These are phyloP conservation scores for Inga laurina DNA, from an alignment of 306 rosid species.

Conservation along the genomic window DNA sequence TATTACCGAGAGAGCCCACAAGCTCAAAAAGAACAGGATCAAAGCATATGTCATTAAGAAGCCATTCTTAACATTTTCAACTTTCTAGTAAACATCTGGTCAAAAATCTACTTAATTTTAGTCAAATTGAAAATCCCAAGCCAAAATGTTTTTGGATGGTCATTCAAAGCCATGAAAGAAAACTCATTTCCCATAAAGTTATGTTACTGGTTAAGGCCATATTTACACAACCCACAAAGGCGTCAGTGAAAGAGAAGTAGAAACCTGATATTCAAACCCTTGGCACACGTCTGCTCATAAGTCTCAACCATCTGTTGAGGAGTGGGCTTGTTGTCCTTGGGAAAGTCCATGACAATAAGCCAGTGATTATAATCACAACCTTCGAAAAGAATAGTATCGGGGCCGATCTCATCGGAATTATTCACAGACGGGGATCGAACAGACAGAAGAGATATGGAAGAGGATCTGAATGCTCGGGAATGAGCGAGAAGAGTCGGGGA, in stretches of 20 bases:
- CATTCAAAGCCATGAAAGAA: not conserved
- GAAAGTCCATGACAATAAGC: slow-evolving; percentile 75
- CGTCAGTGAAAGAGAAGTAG: not conserved
- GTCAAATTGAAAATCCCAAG: not conserved
- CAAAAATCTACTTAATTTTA: not conserved
- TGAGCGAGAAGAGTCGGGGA: slow-evolving; percentile 18
- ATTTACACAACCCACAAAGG: not conserved
- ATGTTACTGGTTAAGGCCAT: not conserved
- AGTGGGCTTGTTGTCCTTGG: slow-evolving; percentile 48
- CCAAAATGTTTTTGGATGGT: not conserved
- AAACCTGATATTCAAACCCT: slow-evolving; percentile 76
- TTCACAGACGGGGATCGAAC: slow-evolving; percentile 33
- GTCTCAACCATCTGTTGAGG: slow-evolving; percentile 62
- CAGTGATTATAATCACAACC: slow-evolving; percentile 92
- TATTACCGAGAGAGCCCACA: not conserved
- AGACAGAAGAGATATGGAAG: slow-evolving; percentile 39
- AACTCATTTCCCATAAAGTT: not conserved
- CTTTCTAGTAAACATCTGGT: not conserved
- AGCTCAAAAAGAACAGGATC: not conserved
- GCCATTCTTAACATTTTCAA: not conserved
- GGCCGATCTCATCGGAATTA: slow-evolving; percentile 54
- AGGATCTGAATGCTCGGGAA: slow-evolving; percentile 45
- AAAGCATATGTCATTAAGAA: not conserved
- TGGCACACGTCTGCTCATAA: slow-evolving; percentile 78
- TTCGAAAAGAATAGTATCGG: slow-evolving; percentile 75